These are phyloP conservation scores for Lentinula sp. DNA, from an alignment of 768 basidiomycete species.

Conservation along the genomic window DNA sequence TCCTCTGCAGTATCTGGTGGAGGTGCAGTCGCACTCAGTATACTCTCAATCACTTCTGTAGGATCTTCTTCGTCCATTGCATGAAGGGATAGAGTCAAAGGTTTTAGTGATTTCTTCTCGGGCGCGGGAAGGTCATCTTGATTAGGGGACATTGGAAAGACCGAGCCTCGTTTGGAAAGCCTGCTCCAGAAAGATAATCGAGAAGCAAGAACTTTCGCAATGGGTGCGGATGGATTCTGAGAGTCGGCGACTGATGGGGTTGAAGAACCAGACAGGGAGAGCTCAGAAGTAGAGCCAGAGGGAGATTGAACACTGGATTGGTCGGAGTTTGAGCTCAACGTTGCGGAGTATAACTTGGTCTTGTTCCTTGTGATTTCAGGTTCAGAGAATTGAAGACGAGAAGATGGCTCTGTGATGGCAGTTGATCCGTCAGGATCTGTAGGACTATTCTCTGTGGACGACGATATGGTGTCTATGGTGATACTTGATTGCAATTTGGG, in stretches of 20 bases:
- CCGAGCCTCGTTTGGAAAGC: constrained; percentile 42
- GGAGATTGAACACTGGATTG: constrained; percentile 10
- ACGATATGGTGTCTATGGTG: constrained; percentile 15
- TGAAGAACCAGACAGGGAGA: constrained; percentile 47
- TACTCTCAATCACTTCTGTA: constrained; percentile 45
- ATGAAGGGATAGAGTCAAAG: constrained; percentile 27
- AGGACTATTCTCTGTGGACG: not conserved
- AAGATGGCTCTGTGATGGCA: constrained; percentile 14
- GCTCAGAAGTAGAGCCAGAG: constrained; percentile 31
- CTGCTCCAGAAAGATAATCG: constrained; percentile 75
- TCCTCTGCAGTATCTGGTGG: constrained; percentile 59
- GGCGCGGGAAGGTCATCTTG: not conserved
- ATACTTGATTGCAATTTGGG: constrained; percentile 32
- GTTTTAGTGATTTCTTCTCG: not conserved
- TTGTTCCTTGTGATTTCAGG: constrained; percentile 39
- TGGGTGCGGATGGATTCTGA: constrained; percentile 33
- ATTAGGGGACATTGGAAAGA: constrained; percentile 11
- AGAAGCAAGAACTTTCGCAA: constrained; percentile 57
- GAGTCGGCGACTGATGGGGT: constrained; percentile 46
- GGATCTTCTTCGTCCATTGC: constrained; percentile 34
- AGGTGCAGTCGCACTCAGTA: constrained; percentile 56
- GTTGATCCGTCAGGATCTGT: constrained; percentile 2
- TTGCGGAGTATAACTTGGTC: constrained; percentile 22
- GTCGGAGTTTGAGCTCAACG: constrained; percentile 16
- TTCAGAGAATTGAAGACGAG: constrained; percentile 50